Evolutionary conservation across 1,139 yeast genomes (phyloP).

Genomic region (Yamadazyma aaseri): DNA sequence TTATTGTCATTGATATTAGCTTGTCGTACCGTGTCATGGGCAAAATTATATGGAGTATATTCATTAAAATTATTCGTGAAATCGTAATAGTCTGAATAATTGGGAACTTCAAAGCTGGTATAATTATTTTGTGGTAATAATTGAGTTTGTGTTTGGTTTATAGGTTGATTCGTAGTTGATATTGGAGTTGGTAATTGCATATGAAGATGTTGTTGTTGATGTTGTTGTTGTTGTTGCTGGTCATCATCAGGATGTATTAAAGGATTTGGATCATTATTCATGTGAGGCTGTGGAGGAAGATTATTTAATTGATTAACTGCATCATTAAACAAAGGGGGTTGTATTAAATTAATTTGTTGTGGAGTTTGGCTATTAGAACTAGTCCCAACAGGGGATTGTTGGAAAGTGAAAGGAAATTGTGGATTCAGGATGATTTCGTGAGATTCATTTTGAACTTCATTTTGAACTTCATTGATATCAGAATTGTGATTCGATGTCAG

Average conservation of each 20-base stretch:
- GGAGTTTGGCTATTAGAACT: conserved; percentile 2
- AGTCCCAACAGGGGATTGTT: conserved; percentile 1
- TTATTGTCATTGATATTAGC: too few species aligned
- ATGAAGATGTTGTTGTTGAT: too few species aligned
- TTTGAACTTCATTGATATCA: neutral
- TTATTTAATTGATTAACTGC: too few species aligned
- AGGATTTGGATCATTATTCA: too few species aligned
- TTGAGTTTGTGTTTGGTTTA: conserved; percentile 3
- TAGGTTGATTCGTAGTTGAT: too few species aligned
- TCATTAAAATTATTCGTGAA: conserved; percentile 10
- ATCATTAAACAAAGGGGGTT: conserved; percentile 4
- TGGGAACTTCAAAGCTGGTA: conserved; percentile 6
- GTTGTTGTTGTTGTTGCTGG: too few species aligned
- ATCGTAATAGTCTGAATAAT: conserved; percentile 13
- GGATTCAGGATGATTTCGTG: neutral
- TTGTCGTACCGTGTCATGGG: conserved; percentile 12
- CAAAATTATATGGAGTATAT: too few species aligned
- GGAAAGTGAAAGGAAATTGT: neutral
- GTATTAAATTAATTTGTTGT: conserved; percentile 5
- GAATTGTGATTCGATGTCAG: neutral
- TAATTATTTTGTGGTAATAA: conserved; percentile 3
- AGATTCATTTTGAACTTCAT: neutral
- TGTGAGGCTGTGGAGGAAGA: too few species aligned
- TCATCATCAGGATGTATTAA: too few species aligned
- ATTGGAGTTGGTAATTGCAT: too few species aligned